Base-by-base conservation (phyloP, 305 asterid species). In the Fraxinus paxiana region DNA sequence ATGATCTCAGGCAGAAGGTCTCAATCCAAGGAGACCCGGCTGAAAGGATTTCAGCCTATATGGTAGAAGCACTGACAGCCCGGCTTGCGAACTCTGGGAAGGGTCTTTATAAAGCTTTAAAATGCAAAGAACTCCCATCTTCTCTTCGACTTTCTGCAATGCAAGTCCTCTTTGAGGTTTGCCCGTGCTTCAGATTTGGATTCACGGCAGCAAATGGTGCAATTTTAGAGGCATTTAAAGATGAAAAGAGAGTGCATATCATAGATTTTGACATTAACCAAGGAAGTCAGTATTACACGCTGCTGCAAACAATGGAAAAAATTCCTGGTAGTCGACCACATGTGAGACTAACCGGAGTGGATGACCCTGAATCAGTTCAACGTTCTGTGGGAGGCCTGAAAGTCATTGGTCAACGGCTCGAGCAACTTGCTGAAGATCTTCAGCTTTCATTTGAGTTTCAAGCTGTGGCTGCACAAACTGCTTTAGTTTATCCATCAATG, bases 191-290 rank as follows among this genome's bases (percentile, higher is more conserved):
- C 65, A 84, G 99, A 81, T 95, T 93, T 37, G 98, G 99, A 15
- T 95, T 93, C 88, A 92, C 94, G 96, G 89, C 96, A 3, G 99
- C 97, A n/a, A 93, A 95, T 71, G 94, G 97, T 69, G 96, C 97
- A 0, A 93, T 95, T 31, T 33, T 93, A 63, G 97, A 95, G 80
- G 92, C 98, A 4, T 88, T 84, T 63, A 86, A 80, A 81, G 91
- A 86, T 33, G 98, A 95, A 83, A 88, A 79, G 4, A 84, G 77
- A 75, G 97, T 95, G 73, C 99, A 93, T 73, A 92, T 95, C 26
- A 81, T 95, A 74, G 98, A 95, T 80, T 95, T 95, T 15, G 98
- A 95, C 75, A 82, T 95, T 73, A 95, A 95, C 89, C 99, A 95
- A 85, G 99, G 98, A 31, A 93, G 98, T 86, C 98, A 95, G 76